Evolutionary conservation across 2,329 filamentous ascomycete species (phyloP).

Genomic region (Penicillium janthinellum): DNA sequence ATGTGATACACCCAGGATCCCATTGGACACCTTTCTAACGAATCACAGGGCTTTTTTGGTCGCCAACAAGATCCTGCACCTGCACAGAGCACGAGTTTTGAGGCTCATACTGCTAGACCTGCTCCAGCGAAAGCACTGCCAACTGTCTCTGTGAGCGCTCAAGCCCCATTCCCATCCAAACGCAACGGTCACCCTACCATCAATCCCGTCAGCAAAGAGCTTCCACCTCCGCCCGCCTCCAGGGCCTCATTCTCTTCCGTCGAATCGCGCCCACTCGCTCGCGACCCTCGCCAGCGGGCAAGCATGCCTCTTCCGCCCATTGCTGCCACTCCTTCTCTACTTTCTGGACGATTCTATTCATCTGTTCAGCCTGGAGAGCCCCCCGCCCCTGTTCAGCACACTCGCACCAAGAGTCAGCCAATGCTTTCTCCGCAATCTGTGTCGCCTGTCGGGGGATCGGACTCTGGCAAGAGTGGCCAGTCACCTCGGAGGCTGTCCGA

Average conservation of each 20-base stretch:
- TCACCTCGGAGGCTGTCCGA: constrained; percentile 3
- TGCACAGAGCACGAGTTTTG: background rate
- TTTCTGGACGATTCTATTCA: constrained; percentile 22
- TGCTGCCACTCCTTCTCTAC: constrained; percentile 5
- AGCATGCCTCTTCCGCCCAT: constrained; percentile 11
- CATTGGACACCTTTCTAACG: constrained; percentile 7
- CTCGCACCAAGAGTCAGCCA: constrained; percentile 10
- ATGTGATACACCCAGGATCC: constrained; percentile 3
- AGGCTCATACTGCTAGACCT: background rate
- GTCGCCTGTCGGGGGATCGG: constrained; percentile 12
- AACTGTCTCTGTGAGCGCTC: background rate
- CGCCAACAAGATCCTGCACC: constrained; percentile 17
- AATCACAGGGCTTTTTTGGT: constrained; percentile 19
- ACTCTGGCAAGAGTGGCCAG: constrained; percentile 3
- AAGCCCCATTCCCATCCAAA: background rate
- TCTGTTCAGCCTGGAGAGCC: constrained; percentile 8
- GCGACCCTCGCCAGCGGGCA: constrained; percentile 10
- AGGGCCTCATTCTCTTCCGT: background rate
- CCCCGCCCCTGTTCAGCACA: constrained; percentile 2
- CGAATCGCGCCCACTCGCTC: background rate
- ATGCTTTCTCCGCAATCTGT: constrained; percentile 6
- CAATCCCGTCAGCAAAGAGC: background rate
- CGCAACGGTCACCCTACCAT: background rate
- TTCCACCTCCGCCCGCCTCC: background rate
- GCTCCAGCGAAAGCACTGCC: constrained; percentile 8